Conservation (phyloP, 306 rosid species). For the Cotoneaster glaucophyllus region DNA sequence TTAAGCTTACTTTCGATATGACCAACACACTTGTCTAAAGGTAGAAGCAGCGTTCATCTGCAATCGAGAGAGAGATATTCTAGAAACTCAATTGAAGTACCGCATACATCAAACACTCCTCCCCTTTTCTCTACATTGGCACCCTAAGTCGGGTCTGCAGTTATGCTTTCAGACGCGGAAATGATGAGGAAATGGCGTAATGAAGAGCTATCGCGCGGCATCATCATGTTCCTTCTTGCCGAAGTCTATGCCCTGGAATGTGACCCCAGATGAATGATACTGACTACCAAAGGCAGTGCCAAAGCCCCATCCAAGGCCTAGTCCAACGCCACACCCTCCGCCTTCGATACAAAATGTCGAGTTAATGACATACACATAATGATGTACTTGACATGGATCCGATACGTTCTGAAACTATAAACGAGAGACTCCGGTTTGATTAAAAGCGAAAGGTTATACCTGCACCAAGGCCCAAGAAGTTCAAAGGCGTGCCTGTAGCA, state of each 20-base stretch:
- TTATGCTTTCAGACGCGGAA: background rate
- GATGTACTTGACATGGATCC: background rate
- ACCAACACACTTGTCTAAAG: background rate
- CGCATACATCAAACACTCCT: background rate
- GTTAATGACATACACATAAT: background rate
- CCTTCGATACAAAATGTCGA: conserved; percentile 42
- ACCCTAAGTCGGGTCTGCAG: background rate
- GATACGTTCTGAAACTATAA: background rate
- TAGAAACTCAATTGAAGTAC: background rate
- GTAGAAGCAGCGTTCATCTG: background rate
- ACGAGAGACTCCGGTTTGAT: background rate
- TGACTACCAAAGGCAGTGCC: conserved; percentile 86
- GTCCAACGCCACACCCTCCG: conserved; percentile 97
- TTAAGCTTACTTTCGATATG: background rate
- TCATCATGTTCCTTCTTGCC: conserved; percentile 36
- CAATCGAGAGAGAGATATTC: background rate
- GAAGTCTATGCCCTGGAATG: conserved; percentile 68
- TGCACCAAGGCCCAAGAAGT: conserved; percentile 80
- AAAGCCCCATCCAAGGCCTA: conserved; percentile 99
- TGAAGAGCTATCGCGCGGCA: conserved; percentile 21
- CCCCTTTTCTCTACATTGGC: background rate
- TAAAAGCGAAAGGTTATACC: conserved; percentile 43
- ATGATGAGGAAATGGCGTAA: background rate
- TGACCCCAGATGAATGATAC: conserved; percentile 62
- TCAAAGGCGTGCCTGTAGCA: conserved; percentile 79